Evolutionary conservation across 305 asterid genomes (phyloP).

Genomic region (Plantago coronopus): DNA sequence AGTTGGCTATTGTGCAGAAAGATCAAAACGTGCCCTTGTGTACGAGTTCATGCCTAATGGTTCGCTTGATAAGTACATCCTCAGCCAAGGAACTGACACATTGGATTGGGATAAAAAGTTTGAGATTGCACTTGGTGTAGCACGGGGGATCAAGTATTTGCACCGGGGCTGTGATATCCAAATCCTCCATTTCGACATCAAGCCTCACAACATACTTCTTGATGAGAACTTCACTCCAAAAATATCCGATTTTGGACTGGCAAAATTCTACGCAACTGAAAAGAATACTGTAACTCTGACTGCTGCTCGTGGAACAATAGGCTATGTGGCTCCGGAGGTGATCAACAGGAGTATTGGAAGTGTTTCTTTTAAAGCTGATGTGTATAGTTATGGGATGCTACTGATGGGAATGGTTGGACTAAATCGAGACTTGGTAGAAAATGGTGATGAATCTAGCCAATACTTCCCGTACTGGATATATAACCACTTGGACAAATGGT

Average conservation of each 20-base stretch:
- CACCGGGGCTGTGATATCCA: constrained; percentile 32
- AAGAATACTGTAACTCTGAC: constrained; percentile 22
- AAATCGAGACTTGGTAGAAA: constrained; percentile 9
- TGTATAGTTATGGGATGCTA: constrained; percentile 32
- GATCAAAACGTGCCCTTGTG: constrained; percentile 30
- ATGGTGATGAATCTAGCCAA: constrained; percentile 9
- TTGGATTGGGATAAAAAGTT: constrained; percentile 20
- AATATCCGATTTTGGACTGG: constrained; percentile 30
- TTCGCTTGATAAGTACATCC: constrained; percentile 29
- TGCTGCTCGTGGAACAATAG: constrained; percentile 26
- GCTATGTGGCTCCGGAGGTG: constrained; percentile 16
- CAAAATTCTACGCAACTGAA: constrained; percentile 17
- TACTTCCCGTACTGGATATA: constrained; percentile 30
- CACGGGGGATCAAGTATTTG: constrained; percentile 21
- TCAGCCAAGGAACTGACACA: background rate
- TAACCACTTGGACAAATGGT: constrained; percentile 15
- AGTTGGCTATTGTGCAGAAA: constrained; percentile 22
- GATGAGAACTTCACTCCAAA: constrained; percentile 26
- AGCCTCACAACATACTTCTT: constrained; percentile 25
- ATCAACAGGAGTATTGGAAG: constrained; percentile 18
- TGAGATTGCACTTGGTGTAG: constrained; percentile 29
- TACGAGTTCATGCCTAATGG: constrained; percentile 33
- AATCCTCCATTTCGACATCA: constrained; percentile 36
- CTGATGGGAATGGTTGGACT: constrained; percentile 25
- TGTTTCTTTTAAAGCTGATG: constrained; percentile 29